Base-by-base conservation (phyloP, 148 eudicot genomes). In the Vaccinium macrocarpon region DNA sequence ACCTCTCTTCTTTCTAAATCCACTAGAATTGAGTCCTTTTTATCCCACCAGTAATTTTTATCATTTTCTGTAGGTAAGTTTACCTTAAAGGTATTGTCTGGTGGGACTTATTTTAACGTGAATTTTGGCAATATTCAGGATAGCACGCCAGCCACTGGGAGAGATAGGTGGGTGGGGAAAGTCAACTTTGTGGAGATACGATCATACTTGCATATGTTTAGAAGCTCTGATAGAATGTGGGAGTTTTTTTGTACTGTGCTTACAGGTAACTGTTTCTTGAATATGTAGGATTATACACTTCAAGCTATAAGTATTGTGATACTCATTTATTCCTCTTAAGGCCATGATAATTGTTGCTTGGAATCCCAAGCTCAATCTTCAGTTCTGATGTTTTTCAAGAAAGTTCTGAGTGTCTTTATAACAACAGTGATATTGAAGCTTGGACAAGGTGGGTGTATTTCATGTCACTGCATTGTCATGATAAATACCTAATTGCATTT, bases 201-300 rank as follows among this genome's bases (percentile, higher is more conserved):
- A 64, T 86, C 99, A 1, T 97, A 87, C 90, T 94, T 95, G 94
- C 98, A 97, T 84, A 90, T 97, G 71, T 97, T 97, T 83, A 91
- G 99, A 90, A 97, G 99, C 91, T 97, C 95, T 79, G 98, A 97
- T 87, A 88, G 99, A 85, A 91, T 97, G 98, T 97, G 99, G 99
- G 99, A 91, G 93, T 84, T 97, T 97, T 84, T 92, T 94, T 68
- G 91, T 95, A 80, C 87, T 97, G 89, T 93, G 96, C 87, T 88
- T 97, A 84, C 99, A 97, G 99, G 99, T 88, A 87, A 84, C 35
- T 71, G 21, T 78, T 81, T 59, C 46, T 62, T 82, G 14, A 15
- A 53, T 59, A 6, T 79, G 70, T 76, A 48, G 27, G 16, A 15
- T 66, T 52, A 25, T 81, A 42, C n/a, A 64, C 42, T 59, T 42